Percentiles rank a stretch among this genome's conserved stretches.
These are phyloP conservation scores for Litsea cubeba DNA, from an alignment of 164 flowering plant genomes.

Conservation along the genomic window DNA sequence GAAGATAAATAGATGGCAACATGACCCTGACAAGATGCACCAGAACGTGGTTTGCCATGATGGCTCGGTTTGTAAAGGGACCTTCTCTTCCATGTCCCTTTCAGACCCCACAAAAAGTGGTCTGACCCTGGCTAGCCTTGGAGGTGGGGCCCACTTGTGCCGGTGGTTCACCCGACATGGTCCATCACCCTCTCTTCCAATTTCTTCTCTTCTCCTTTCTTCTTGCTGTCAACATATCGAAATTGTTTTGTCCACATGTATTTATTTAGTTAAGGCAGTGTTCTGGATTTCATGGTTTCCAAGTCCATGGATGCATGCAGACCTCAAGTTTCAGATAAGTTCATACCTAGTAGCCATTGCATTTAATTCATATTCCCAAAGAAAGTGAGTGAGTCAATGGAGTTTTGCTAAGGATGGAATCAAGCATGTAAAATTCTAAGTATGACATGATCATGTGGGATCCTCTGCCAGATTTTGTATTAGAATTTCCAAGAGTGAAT, in stretches of 20 bases:
- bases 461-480: no score
- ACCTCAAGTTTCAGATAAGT: not conserved
- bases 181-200: not conserved
- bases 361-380: no score
- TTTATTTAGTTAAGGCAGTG: not conserved
- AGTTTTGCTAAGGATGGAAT: no score
- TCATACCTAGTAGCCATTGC: not conserved
- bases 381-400: no score
- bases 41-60: not conserved
- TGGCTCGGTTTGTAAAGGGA: not conserved
- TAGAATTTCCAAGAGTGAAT: no score
- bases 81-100: constrained; percentile 2
- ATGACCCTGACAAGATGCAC: not conserved
- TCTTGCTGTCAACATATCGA: not conserved
- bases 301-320: no score
- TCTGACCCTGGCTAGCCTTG: constrained; percentile 3
- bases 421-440: no score
- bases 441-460: no score
- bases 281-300: no score
- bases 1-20: not conserved
- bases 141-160: not conserved
- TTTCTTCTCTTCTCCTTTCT: not conserved
- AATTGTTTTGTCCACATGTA: not conserved
- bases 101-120: not conserved
- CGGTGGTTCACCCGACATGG: constrained; percentile 2